Conservation (phyloP, 345 rosid species). For the Raphanus raphanistrum region DNA sequence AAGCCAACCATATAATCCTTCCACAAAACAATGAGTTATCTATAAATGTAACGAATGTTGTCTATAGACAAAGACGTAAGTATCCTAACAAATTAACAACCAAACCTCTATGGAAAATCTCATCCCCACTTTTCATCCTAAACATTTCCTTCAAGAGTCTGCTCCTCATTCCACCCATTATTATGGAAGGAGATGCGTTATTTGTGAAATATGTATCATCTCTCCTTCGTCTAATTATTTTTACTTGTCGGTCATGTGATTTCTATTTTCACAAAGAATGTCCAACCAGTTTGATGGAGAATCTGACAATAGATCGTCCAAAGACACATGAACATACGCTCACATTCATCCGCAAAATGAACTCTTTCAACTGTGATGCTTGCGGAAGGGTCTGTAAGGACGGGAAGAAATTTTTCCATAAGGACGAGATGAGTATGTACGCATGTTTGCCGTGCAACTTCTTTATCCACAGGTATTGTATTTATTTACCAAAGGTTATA, state of each 20-base stretch:
- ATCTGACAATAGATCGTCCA: background rate
- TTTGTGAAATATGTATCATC: background rate
- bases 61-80: background rate
- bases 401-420: background rate
- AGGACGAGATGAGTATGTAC: background rate
- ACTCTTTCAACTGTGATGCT: constrained; percentile 1
- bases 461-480: background rate
- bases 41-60: background rate
- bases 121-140: background rate
- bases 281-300: background rate
- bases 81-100: background rate
- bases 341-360: background rate
- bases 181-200: too few relatives aligned
- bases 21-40: background rate
- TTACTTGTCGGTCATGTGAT: background rate
- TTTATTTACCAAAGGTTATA: constrained; percentile 2
- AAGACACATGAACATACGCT: constrained; percentile 6
- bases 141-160: background rate
- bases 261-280: background rate
- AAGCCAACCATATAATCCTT: background rate
- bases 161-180: too few relatives aligned
- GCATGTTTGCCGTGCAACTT: background rate
- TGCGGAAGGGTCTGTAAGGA: background rate
- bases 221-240: background rate
- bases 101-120: background rate